Evolutionary conservation across 805 yeast genomes (phyloP), one percentile per base, ranked within the genome.

Genomic region (Candida verbasci): DNA sequence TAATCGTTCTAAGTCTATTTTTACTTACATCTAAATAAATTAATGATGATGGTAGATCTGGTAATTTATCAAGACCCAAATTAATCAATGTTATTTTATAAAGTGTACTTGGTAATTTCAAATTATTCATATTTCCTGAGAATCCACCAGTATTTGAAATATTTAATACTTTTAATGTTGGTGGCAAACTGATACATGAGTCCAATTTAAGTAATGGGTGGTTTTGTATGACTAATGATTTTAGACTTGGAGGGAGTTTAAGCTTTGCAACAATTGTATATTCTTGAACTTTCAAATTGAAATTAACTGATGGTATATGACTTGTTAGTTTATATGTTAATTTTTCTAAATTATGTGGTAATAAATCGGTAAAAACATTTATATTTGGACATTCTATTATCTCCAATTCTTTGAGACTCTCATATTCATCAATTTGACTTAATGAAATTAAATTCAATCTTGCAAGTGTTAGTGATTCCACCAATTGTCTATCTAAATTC

Each of bases 131-230:
- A 12, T 31, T 31, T n/a, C 31, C 40, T 18, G 14, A 10, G 24
- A 37, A 31, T 6, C 40, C 40, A 12, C 29, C 36, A 3, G 26
- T 37, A 27, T 37, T 37, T n/a, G 25, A 28, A 12, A 37, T 23
- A 9, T 18, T 6, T 11, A 37, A 23, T 7, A 18, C n/a, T 6
- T 12, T 23, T 15, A 37, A 31, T 11, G 12, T 8, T 14, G 28
- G 6, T 9, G 40, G 40, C 11, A 22, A 30, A 6, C 10, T 6
- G 9, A 30, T 12, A 10, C 18, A 22, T 2, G 24, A 22, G 10
- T n/a, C 23, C 3, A 37, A 14, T 23, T 22, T 27, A 16, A 37
- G 14, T 21, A 27, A 30, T 14, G 40, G 32, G 14, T 31, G 16
- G 27, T 32, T 31, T 28, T 31, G 33, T 28, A 37, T 14, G 3